phyloP scores from a whole-genome alignment of 805 yeast species.

The Candida berthetii region DNA sequence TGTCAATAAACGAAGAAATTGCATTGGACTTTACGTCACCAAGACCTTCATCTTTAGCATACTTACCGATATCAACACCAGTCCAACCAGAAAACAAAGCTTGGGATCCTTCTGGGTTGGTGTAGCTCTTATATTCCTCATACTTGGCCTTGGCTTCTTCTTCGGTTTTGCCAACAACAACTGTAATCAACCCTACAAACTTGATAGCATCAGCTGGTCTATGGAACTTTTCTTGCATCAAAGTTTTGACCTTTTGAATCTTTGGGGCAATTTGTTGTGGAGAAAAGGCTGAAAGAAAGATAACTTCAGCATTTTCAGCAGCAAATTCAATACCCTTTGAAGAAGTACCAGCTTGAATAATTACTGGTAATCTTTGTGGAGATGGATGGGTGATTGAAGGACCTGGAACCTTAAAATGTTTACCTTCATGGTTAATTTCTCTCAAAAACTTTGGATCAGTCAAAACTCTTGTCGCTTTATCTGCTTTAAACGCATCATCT shows the following conservation, averaged over 20 bases:
- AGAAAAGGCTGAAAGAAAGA: constrained; percentile 26
- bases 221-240: constrained; percentile 26
- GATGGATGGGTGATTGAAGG: constrained; percentile 31
- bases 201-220: constrained; percentile 29
- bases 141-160: constrained; percentile 30
- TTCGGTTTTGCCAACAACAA: constrained; percentile 28
- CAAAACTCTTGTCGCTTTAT: constrained; percentile 18
- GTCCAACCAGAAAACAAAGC: constrained; percentile 37
- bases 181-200: constrained; percentile 26
- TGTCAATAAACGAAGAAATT: constrained; percentile 24
- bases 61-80: constrained; percentile 30
- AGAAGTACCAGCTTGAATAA: constrained; percentile 35
- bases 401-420: constrained; percentile 30
- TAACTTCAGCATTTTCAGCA: constrained; percentile 32
- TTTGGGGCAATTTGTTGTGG: constrained; percentile 22
- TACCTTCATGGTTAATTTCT: constrained; percentile 29
- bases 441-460: constrained; percentile 28
- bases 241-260: constrained; percentile 24
- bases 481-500: constrained; percentile 23
- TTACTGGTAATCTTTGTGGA: constrained; percentile 32
- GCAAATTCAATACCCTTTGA: constrained; percentile 29
- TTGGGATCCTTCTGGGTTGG: constrained; percentile 31
- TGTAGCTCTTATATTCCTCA: constrained; percentile 21
- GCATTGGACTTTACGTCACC: constrained; percentile 27
- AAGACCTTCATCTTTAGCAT: constrained; percentile 25